phyloP scores from a whole-genome alignment of 2,329 filamentous ascomycete genomes.

The Alternaria metachromatica region DNA sequence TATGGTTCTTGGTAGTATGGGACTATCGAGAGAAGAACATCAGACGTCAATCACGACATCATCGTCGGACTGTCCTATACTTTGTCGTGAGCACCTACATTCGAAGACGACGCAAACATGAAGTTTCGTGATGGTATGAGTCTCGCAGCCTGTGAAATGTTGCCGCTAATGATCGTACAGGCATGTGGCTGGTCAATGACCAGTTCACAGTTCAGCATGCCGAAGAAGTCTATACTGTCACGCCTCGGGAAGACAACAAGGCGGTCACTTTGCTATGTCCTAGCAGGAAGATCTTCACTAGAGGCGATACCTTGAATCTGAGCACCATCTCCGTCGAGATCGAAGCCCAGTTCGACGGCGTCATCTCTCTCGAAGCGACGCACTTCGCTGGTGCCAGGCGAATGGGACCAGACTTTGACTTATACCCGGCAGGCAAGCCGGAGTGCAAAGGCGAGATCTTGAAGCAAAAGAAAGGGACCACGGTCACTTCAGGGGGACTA shows the following conservation, averaged over 20 bases:
- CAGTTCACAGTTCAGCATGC: constrained; percentile 69
- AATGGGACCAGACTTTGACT: constrained; percentile 63
- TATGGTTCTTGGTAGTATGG: neutral
- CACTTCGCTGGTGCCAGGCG: constrained; percentile 63
- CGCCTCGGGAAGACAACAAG: constrained; percentile 53
- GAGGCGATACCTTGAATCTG: constrained; percentile 64
- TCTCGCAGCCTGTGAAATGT: neutral
- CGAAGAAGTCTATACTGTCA: constrained; percentile 66
- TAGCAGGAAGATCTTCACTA: constrained; percentile 60
- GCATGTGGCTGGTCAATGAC: constrained; percentile 70
- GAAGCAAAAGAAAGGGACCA: constrained; percentile 54
- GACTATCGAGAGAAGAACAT: constrained; percentile 1
- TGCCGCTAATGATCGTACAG: constrained; percentile 33
- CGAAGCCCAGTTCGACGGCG: constrained; percentile 63
- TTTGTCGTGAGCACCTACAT: neutral
- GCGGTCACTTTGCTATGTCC: constrained; percentile 64
- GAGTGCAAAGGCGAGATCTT: constrained; percentile 45
- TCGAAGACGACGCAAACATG: constrained; percentile 50
- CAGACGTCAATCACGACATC: neutral
- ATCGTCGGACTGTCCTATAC: neutral
- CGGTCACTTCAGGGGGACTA: constrained; percentile 59
- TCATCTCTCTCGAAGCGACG: constrained; percentile 65
- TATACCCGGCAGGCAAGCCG: constrained; percentile 62
- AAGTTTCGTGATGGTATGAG: constrained; percentile 65
- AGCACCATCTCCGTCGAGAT: constrained; percentile 64